Conservation (phyloP, 2,329 filamentous ascomycete genomes). For the Verticillium alfalfae region DNA sequence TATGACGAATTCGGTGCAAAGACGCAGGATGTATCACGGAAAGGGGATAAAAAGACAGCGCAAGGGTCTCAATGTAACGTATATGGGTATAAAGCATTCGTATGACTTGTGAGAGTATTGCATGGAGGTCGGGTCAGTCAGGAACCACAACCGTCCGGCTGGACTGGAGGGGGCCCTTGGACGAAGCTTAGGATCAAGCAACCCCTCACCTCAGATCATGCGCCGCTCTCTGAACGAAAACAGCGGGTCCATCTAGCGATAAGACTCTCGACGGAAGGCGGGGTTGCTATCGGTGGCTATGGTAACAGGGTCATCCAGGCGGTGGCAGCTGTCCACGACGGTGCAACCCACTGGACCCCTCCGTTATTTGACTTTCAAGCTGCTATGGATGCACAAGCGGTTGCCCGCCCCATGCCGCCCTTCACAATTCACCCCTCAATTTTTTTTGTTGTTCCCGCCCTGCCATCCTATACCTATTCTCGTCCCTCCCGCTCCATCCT, state of each 20-base stretch:
- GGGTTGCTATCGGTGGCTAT: not conserved
- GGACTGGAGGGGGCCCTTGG: not conserved
- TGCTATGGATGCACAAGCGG: too few relatives aligned
- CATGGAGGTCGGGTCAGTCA: too few relatives aligned
- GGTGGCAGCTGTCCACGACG: not conserved
- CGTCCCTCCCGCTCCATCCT: not conserved
- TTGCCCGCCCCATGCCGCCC: not conserved
- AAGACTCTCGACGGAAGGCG: not conserved
- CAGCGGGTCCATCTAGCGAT: not conserved
- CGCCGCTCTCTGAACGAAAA: not conserved
- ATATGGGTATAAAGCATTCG: not conserved
- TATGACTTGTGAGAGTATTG: not conserved
- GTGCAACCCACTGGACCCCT: not conserved
- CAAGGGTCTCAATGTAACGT: too few relatives aligned
- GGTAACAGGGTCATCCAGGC: not conserved
- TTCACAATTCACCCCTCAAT: not conserved
- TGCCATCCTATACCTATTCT: not conserved
- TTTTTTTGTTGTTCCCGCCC: not conserved
- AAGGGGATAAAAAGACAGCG: not conserved
- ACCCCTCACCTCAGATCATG: not conserved
- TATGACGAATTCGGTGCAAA: not conserved
- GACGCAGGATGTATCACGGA: not conserved
- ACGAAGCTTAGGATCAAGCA: not conserved
- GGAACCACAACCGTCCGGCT: not conserved
- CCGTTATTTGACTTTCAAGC: not conserved